Percentiles rank a stretch among this genome's conserved stretches.
These are phyloP conservation scores for Thalassiosira delicatula DNA, from an alignment of 352 stramenopile species.

Conservation along the genomic window DNA sequence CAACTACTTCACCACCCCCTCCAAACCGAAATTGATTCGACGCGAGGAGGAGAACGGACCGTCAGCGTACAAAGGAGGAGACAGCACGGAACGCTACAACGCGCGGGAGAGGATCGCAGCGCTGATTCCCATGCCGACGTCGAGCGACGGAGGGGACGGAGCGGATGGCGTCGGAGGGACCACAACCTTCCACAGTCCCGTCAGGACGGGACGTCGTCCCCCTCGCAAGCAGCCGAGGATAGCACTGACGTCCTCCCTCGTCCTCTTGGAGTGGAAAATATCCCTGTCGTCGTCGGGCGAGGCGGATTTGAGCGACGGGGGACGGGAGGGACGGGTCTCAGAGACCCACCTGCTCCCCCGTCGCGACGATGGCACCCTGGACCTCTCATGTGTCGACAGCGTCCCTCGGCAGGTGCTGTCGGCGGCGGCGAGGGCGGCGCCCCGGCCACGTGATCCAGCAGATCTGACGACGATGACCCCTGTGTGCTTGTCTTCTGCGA, in stretches of 20 bases:
- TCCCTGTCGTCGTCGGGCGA: neutral
- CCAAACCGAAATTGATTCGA: neutral
- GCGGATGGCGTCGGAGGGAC: neutral
- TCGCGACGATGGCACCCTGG: constrained; percentile 10
- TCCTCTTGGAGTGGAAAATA: constrained; percentile 28
- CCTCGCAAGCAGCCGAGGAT: constrained; percentile 30
- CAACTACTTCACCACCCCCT: constrained; percentile 46
- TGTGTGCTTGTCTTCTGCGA: no score
- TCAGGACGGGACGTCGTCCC: constrained; percentile 5
- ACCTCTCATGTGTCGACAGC: no score
- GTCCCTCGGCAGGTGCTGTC: no score
- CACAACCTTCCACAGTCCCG: constrained; percentile 2
- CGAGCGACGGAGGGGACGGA: neutral
- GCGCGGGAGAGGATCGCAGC: constrained; percentile 41
- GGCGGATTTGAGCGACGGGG: constrained; percentile 1
- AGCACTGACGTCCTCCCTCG: constrained; percentile 29
- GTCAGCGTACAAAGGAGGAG: constrained; percentile 11
- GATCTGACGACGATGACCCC: no score
- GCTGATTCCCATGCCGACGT: constrained; percentile 25
- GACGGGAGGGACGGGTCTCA: constrained; percentile 14
- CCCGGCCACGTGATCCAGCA: no score
- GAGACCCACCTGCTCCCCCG: neutral
- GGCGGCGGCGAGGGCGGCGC: no score
- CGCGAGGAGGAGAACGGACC: neutral
- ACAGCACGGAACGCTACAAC: no score